Percentiles rank a stretch among this genome's conserved stretches.
These are phyloP conservation scores for Phytophthora hybrid DNA, from an alignment of 352 stramenopile species.

Conservation along the genomic window DNA sequence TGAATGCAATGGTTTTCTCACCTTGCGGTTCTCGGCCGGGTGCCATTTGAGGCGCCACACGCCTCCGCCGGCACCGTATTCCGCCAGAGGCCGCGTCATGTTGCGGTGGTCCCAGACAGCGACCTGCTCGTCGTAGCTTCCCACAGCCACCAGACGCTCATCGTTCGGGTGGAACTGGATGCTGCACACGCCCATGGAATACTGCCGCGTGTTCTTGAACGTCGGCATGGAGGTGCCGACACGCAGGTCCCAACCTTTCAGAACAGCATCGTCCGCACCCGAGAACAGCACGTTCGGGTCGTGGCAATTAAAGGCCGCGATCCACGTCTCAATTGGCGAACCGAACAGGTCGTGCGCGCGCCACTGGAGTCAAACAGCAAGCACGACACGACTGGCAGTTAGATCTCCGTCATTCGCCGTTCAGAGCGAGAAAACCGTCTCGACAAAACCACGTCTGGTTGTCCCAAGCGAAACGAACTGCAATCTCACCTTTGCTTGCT, in stretches of 20 bases:
- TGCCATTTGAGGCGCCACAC: slow-evolving; percentile 91
- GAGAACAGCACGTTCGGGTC: slow-evolving; percentile 82
- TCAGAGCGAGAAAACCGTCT: slow-evolving; percentile 1
- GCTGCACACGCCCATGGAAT: slow-evolving; percentile 87
- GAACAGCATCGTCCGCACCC: slow-evolving; percentile 75
- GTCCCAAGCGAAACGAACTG: not conserved
- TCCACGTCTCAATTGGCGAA: slow-evolving; percentile 86
- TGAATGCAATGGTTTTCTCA: slow-evolving; percentile 28
- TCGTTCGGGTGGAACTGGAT: slow-evolving; percentile 85
- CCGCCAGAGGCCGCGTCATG: slow-evolving; percentile 61
- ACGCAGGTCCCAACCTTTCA: slow-evolving; percentile 87
- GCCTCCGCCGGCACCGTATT: slow-evolving; percentile 64
- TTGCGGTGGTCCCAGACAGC: slow-evolving; percentile 80
- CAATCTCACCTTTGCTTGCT: slow-evolving; percentile 51
- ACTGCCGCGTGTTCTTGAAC: slow-evolving; percentile 69
- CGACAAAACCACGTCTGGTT: slow-evolving; percentile 7
- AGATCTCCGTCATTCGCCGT: slow-evolving; percentile 8
- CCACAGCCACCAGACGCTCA: slow-evolving; percentile 70
- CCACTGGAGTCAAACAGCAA: slow-evolving; percentile 56
- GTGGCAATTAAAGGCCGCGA: slow-evolving; percentile 83
- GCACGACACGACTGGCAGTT: slow-evolving; percentile 10
- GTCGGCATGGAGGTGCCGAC: slow-evolving; percentile 34
- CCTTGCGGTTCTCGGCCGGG: slow-evolving; percentile 52
- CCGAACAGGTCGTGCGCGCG: slow-evolving; percentile 77
- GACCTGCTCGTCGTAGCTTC: slow-evolving; percentile 87